These are phyloP conservation scores for Kluyveromyces aestuarii DNA, from an alignment of 805 yeast species.

Conservation along the genomic window DNA sequence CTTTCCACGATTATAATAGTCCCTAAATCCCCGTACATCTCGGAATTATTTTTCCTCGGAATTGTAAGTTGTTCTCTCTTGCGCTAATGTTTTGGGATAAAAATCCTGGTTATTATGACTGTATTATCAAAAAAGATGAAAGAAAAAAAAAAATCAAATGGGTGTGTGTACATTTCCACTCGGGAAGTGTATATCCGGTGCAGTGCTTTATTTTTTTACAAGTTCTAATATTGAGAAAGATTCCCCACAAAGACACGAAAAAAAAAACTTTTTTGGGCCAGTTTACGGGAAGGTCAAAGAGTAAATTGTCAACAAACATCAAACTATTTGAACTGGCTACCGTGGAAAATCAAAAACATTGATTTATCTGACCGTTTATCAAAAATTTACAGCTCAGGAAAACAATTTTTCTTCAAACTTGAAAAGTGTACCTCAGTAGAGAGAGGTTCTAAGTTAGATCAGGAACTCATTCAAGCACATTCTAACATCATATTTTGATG, in stretches of 20 bases:
- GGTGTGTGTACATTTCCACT: constrained; percentile 2
- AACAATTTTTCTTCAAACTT: too few species aligned
- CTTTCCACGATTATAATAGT: not conserved
- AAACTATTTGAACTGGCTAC: not conserved
- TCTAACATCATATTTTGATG: not conserved
- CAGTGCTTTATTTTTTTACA: not conserved
- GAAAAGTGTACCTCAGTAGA: too few species aligned
- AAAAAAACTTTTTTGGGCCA: not conserved
- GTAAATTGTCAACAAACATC: not conserved
- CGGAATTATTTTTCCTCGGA: not conserved
- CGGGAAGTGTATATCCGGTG: not conserved
- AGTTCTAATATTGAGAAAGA: not conserved
- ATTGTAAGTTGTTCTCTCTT: not conserved
- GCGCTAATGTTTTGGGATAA: not conserved
- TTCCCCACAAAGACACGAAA: not conserved
- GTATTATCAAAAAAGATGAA: too few species aligned
- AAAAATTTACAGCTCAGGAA: not conserved
- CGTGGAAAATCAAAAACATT: not conserved
- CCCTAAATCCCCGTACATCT: not conserved
- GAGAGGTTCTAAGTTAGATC: too few species aligned
- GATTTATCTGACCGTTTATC: not conserved
- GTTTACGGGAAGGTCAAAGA: not conserved
- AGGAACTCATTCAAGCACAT: not conserved
- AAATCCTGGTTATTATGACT: too few species aligned
- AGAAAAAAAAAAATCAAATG: not conserved